Evolutionary conservation across 768 basidiomycete genomes (phyloP), one percentile per base, ranked within the genome.

Genomic region (Kwoniella newhampshirensis): DNA sequence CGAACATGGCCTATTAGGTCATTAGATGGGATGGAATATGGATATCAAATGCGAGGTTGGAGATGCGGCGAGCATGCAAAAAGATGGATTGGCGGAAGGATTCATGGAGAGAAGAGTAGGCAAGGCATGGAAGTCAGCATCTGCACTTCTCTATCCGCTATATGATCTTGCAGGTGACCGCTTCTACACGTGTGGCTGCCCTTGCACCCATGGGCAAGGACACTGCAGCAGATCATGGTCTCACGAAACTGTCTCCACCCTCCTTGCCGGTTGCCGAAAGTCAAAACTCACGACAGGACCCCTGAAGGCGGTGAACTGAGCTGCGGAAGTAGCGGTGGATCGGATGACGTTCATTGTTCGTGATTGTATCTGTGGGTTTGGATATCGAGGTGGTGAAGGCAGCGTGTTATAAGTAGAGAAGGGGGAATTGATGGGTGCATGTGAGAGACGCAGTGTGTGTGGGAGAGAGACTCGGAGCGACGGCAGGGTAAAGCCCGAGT

Each of bases 201-300:
- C n/a, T n/a, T n/a, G n/a, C n/a, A n/a, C n/a, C n/a, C n/a, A n/a
- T n/a, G n/a, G n/a, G n/a, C n/a, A n/a, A n/a, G n/a, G n/a, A n/a
- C n/a, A n/a, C n/a, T n/a, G n/a, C n/a, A n/a, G n/a, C n/a, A n/a
- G n/a, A n/a, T n/a, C n/a, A n/a, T n/a, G n/a, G n/a, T n/a, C n/a
- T n/a, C n/a, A n/a, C n/a, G n/a, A n/a, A n/a, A n/a, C n/a, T n/a
- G n/a, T 46, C 6, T 46, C 44, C 26, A 11, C 4, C 26, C 13
- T 5, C 15, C 44, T 46, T 21, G 21, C 8, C 44, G 26, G 15
- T n/a, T n/a, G n/a, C 20, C 45, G 13, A 36, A 30, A 17, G 35
- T 25, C 8, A 27, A 21, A n/a, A 68, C 67, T 62, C 51, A 69
- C 67, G 30, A 62, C 53, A 25, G 68, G 59, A 17, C 64, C 57